A percentile compares a stretch with the other conserved stretches of the same genome.
Evolutionary conservation across 2,329 filamentous ascomycete species (phyloP).

Genomic region (Colletotrichum navitas): DNA sequence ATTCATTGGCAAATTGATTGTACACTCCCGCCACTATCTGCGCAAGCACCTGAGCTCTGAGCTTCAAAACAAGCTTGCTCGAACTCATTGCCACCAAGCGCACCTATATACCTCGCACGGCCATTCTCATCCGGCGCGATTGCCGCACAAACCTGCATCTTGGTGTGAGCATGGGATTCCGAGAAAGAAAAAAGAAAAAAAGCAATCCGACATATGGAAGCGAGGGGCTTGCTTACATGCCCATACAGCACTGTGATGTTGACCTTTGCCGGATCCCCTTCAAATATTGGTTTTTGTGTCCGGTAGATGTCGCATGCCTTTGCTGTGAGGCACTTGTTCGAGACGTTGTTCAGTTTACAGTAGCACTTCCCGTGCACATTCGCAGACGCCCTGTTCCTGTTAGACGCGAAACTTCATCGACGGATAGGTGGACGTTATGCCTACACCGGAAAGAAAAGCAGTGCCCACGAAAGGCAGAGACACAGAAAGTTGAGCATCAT

Average conservation of each 20-base stretch:
- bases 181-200: no score
- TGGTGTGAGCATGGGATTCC: neutral
- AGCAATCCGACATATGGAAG: neutral
- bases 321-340: constrained; percentile 5
- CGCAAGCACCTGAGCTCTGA: neutral
- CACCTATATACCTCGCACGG: constrained; percentile 5
- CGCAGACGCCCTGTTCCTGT: constrained; percentile 2
- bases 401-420: neutral
- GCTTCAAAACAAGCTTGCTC: constrained; percentile 6
- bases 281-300: constrained; percentile 3
- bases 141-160: constrained; percentile 4
- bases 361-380: constrained; percentile 23
- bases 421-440: neutral
- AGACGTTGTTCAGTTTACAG: neutral
- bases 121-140: constrained; percentile 2
- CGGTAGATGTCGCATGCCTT: constrained; percentile 27
- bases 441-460: constrained; percentile 12
- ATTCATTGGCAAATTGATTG: constrained; percentile 11
- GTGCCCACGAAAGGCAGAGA: constrained; percentile 4
- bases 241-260: constrained; percentile 1
- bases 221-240: constrained; percentile 7
- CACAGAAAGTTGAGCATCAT: neutral
- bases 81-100: constrained; percentile 26
- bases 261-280: neutral
- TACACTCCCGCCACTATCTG: neutral